Base-by-base conservation (phyloP, 2,329 filamentous ascomycete genomes). In the Chaetomium globosum region DNA sequence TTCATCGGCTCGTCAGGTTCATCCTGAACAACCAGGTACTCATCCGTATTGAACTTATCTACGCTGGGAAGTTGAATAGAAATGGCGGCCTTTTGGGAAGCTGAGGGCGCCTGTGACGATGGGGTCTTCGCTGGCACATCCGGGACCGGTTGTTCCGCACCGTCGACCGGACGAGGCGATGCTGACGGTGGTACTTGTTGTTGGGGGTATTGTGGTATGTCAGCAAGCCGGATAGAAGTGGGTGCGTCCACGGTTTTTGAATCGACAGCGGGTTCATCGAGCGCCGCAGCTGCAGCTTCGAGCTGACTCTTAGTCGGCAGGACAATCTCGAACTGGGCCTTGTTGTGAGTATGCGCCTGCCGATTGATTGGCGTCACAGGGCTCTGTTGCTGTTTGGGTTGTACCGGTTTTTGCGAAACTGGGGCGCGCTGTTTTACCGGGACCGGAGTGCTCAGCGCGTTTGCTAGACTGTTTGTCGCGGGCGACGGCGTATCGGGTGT, bases 21-120 rank as follows among this genome's bases (percentile, higher is more conserved):
- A 66, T 83, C 80, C 2, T 78, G 73, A 3, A 85, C 77, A 13
- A 82, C 78, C 2, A 80, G 67, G 67, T 84, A 87, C 56, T 87
- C 83, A n/a, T 81, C 79, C 63, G 78, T 82, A 65, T 84, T 82
- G 66, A 86, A 81, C 13, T 71, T 76, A 1, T 76, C 67, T 10
- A 73, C 72, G 1, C 74, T 72, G 0, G 76, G 74, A 12, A 87
- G 73, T 68, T 86, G 83, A n/a, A 86, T 80, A 23, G 77, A 77
- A 57, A 86, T 80, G 1, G 67, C 71, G 55, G 65, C 64, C 59
- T 71, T 71, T 60, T 67, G 72, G 49, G 72, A 66, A 59, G 68
- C 59, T 4, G 60, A 60, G 13, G 68, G 69, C 19, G 67, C 64
- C 23, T 71, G 70, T 51, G 68, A 59, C 19, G 39, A 30, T 19